A percentile compares a stretch with the other conserved stretches of the same genome.
Evolutionary conservation across 2,329 filamentous ascomycete species (phyloP).

Genomic region (Botryotinia globosa): DNA sequence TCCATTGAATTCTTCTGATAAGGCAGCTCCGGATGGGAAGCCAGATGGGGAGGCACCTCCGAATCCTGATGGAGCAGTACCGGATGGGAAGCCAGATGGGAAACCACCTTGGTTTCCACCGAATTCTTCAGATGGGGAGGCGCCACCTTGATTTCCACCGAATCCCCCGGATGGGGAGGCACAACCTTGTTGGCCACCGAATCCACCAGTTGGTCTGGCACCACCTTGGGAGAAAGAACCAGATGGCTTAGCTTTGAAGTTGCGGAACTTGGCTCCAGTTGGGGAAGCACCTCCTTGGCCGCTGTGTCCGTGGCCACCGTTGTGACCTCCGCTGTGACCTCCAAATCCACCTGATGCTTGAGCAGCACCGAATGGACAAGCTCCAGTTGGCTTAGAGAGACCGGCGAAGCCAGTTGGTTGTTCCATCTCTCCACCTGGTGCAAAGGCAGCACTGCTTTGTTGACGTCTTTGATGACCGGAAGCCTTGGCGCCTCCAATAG

Average conservation of each 20-base stretch:
- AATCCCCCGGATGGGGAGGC: not conserved
- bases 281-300: not conserved
- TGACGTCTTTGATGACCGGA: slow-evolving; percentile 17
- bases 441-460: not conserved
- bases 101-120: no score
- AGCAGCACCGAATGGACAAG: not conserved
- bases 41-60: not conserved
- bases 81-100: not conserved
- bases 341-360: not conserved
- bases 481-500: not conserved
- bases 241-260: not conserved
- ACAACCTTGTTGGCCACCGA: not conserved
- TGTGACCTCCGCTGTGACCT: not conserved
- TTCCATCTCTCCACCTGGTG: not conserved
- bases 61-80: not conserved
- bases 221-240: not conserved
- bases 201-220: slow-evolving; percentile 1
- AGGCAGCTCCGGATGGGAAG: no score
- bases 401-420: not conserved
- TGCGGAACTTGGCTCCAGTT: slow-evolving; percentile 1
- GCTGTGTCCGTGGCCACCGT: not conserved
- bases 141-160: no score
- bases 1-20: no score
- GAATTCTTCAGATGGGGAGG: not conserved
- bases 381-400: not conserved